Percentiles rank a stretch among this genome's conserved stretches.
Conservation (phyloP, 1,139 yeast species). For the Citeromyces hawaiiensis region DNA sequence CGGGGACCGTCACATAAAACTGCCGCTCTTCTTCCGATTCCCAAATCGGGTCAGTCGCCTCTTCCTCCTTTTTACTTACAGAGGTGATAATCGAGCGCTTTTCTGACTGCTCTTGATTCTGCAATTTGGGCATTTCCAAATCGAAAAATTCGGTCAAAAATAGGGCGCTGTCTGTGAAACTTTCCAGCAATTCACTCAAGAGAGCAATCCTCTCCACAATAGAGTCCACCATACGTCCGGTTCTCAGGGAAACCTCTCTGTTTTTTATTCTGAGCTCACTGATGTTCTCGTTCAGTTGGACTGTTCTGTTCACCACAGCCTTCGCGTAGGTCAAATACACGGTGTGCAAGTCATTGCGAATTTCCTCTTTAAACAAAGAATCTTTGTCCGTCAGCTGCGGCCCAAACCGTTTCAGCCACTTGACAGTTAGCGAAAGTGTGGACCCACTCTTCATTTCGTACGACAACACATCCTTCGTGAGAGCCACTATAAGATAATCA, state of each 20-base stretch:
- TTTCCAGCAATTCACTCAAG: slow-evolving; percentile 24
- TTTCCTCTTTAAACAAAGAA: slow-evolving; percentile 13
- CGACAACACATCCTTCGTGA: slow-evolving; percentile 41
- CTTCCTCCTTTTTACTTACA: slow-evolving; percentile 15
- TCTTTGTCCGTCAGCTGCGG: slow-evolving; percentile 7
- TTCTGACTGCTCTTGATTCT: slow-evolving; percentile 11
- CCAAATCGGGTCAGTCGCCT: slow-evolving; percentile 40
- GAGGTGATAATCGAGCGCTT: slow-evolving; percentile 9
- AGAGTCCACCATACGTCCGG: slow-evolving; percentile 52
- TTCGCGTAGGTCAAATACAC: slow-evolving; percentile 34
- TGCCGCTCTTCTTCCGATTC: slow-evolving; percentile 46
- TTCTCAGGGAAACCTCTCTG: slow-evolving; percentile 44
- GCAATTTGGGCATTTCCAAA: slow-evolving; percentile 16
- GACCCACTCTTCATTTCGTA: slow-evolving; percentile 34
- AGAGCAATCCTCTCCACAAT: slow-evolving; percentile 28
- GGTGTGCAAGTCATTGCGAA: slow-evolving; percentile 11
- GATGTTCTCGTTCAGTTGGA: slow-evolving; percentile 21
- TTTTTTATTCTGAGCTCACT: slow-evolving; percentile 25
- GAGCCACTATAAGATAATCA: slow-evolving; percentile 15
- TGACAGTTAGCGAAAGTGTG: slow-evolving; percentile 31
- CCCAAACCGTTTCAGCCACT: slow-evolving; percentile 38
- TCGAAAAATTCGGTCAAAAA: slow-evolving; percentile 28
- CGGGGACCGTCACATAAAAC: slow-evolving; percentile 43
- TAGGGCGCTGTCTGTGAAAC: slow-evolving; percentile 29
- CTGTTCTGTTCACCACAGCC: slow-evolving; percentile 26